These are phyloP conservation scores for Xylaria longipes DNA, from an alignment of 495 filamentous ascomycete species.

Conservation along the genomic window DNA sequence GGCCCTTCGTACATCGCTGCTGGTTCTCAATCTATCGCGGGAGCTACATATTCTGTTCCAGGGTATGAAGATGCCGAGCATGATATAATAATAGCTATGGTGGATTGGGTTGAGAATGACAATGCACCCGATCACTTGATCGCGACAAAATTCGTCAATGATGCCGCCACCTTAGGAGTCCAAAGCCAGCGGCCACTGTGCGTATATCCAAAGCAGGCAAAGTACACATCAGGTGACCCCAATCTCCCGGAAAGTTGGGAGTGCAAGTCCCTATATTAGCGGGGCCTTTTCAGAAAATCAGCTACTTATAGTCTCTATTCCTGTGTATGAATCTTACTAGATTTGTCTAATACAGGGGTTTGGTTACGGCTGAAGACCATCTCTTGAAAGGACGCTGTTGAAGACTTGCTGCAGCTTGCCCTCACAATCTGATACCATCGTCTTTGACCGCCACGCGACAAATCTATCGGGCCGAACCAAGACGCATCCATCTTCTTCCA, in stretches of 20 bases:
- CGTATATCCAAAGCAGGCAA: constrained; percentile 47
- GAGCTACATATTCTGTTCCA: constrained; percentile 41
- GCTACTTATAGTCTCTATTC: not conserved
- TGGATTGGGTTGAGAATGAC: constrained; percentile 54
- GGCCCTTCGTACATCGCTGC: constrained; percentile 52
- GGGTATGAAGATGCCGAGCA: constrained; percentile 49
- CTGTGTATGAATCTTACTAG: not conserved
- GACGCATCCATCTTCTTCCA: constrained; percentile 60
- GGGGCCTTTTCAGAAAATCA: not conserved
- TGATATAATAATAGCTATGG: constrained; percentile 49
- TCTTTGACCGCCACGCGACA: constrained; percentile 49
- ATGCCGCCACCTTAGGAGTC: constrained; percentile 40
- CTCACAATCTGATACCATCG: constrained; percentile 36
- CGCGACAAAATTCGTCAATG: constrained; percentile 47
- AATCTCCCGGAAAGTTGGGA: constrained; percentile 29
- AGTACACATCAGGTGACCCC: constrained; percentile 28
- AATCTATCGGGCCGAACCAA: constrained; percentile 57
- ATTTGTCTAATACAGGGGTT: not conserved
- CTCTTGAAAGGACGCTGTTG: constrained; percentile 27
- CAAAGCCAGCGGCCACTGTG: constrained; percentile 53
- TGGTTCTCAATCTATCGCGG: constrained; percentile 39
- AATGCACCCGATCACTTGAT: constrained; percentile 48
- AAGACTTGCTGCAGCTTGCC: constrained; percentile 38
- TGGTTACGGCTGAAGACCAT: constrained; percentile 2
- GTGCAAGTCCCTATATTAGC: constrained; percentile 31